A percentile compares a stretch with the other conserved stretches of the same genome.
phyloP scores from a whole-genome alignment of 257 asterid genomes.

The Misopates orontium region DNA sequence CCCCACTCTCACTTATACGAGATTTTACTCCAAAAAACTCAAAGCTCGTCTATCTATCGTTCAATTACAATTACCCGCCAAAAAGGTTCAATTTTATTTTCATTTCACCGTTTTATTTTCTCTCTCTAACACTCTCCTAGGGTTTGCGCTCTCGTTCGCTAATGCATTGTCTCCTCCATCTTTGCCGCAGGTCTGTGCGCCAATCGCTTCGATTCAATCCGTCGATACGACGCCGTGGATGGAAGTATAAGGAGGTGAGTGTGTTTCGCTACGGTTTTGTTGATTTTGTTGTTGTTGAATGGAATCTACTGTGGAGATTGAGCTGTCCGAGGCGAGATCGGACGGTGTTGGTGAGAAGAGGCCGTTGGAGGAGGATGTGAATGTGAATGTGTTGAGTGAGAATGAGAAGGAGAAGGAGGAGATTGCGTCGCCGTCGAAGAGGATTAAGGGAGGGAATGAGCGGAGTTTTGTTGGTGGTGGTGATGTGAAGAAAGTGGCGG shows the following conservation, averaged over 20 bases:
- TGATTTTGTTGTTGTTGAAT: slow-evolving; percentile 31
- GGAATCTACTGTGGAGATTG: slow-evolving; percentile 49
- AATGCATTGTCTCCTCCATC: slow-evolving; percentile 48
- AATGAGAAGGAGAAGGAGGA: slow-evolving; percentile 14
- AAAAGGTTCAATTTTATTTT: too few relatives aligned
- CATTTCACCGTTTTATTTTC: too few relatives aligned
- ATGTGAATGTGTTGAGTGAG: neutral
- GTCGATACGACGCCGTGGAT: slow-evolving; percentile 35
- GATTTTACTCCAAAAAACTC: too few relatives aligned
- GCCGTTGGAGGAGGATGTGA: slow-evolving; percentile 46
- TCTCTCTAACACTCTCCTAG: slow-evolving; percentile 40
- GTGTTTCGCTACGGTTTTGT: neutral
- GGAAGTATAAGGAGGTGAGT: slow-evolving; percentile 22
- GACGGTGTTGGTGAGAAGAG: slow-evolving; percentile 59
- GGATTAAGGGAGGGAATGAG: slow-evolving; percentile 36
- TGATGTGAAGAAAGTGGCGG: slow-evolving; percentile 73
- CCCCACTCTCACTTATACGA: too few relatives aligned
- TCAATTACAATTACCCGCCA: too few relatives aligned
- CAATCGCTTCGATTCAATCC: slow-evolving; percentile 17
- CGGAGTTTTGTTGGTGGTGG: slow-evolving; percentile 24
- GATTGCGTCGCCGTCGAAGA: slow-evolving; percentile 25
- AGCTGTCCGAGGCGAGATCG: slow-evolving; percentile 39
- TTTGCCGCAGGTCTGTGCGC: slow-evolving; percentile 49
- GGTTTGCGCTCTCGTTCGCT: slow-evolving; percentile 45
- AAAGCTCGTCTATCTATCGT: too few relatives aligned